Conservation (phyloP, 1,284 basidiomycete species). For the Pseudozyma sp. region DNA sequence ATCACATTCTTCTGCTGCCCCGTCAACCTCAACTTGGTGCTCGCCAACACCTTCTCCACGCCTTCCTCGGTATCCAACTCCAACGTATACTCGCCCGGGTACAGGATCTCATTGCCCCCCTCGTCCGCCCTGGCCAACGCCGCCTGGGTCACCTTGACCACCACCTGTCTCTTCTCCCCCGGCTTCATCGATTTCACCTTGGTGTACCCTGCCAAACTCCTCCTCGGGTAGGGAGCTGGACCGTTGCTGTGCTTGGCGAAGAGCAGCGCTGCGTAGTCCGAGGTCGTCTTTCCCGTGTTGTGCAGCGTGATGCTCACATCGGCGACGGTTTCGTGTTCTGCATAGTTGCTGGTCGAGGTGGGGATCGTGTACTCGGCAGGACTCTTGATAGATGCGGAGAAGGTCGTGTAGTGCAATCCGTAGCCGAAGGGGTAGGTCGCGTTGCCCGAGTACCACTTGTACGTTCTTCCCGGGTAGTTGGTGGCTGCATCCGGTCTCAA, state of each 20-base stretch:
- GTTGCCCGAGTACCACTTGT: slow-evolving; percentile 28
- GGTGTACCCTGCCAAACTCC: slow-evolving; percentile 14
- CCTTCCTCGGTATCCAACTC: slow-evolving; percentile 9
- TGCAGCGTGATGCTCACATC: too few species aligned
- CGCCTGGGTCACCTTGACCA: slow-evolving; percentile 14
- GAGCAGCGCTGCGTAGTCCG: slow-evolving; percentile 27
- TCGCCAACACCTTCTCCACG: background rate
- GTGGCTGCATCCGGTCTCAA: slow-evolving; percentile 1
- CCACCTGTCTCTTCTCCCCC: slow-evolving; percentile 7
- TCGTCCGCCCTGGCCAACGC: slow-evolving; percentile 23
- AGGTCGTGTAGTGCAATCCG: slow-evolving; percentile 30
- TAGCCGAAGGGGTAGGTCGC: slow-evolving; percentile 15
- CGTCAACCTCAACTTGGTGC: slow-evolving; percentile 1
- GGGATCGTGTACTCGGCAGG: slow-evolving; percentile 1
- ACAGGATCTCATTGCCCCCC: slow-evolving; percentile 16
- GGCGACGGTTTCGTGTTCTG: slow-evolving; percentile 16
- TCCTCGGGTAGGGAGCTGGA: slow-evolving; percentile 18
- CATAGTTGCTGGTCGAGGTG: background rate
- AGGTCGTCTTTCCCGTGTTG: slow-evolving; percentile 11
- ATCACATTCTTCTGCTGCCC: slow-evolving; percentile 7
- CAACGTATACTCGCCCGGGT: slow-evolving; percentile 22
- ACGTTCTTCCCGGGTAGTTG: slow-evolving; percentile 26
- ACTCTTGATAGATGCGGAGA: background rate
- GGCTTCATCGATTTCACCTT: slow-evolving; percentile 8
- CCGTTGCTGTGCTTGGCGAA: slow-evolving; percentile 16